Conservation (phyloP, 768 basidiomycete species). For the Strobilomyces echinocephalus region DNA sequence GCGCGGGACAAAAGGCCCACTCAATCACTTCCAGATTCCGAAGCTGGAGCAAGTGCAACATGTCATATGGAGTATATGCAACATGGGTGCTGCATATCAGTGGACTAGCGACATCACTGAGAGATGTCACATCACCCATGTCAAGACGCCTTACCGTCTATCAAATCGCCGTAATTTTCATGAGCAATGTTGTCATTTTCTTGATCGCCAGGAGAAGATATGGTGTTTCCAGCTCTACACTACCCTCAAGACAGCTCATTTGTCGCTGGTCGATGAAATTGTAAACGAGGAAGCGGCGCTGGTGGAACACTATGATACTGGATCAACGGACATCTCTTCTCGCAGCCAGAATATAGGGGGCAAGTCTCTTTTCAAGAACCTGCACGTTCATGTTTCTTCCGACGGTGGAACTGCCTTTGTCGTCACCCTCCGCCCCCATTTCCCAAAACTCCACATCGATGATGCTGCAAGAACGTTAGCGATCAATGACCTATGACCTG, state of each 20-base stretch:
- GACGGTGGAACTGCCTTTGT: too few species aligned
- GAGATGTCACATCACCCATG: slow-evolving; percentile 5
- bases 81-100: slow-evolving; percentile 27
- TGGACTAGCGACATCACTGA: slow-evolving; percentile 15
- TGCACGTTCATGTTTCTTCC: too few species aligned
- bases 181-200: slow-evolving; percentile 7
- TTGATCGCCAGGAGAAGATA: slow-evolving; percentile 1
- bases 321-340: too few species aligned
- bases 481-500: too few species aligned
- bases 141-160: slow-evolving; percentile 4
- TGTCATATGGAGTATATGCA: slow-evolving; percentile 19
- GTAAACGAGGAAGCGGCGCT: background rate
- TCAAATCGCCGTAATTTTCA: slow-evolving; percentile 5
- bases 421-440: too few species aligned
- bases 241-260: background rate
- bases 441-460: too few species aligned
- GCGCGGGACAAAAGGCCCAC: slow-evolving; percentile 3
- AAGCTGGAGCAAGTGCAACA: slow-evolving; percentile 23
- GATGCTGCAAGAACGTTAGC: too few species aligned
- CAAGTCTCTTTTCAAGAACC: too few species aligned
- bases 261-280: background rate
- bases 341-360: too few species aligned
- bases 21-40: slow-evolving; percentile 5
- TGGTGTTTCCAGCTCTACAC: slow-evolving; percentile 2
- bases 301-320: too few species aligned